Evolutionary conservation across 441 rosid species (phyloP).

Genomic region (Adansonia gregorii): DNA sequence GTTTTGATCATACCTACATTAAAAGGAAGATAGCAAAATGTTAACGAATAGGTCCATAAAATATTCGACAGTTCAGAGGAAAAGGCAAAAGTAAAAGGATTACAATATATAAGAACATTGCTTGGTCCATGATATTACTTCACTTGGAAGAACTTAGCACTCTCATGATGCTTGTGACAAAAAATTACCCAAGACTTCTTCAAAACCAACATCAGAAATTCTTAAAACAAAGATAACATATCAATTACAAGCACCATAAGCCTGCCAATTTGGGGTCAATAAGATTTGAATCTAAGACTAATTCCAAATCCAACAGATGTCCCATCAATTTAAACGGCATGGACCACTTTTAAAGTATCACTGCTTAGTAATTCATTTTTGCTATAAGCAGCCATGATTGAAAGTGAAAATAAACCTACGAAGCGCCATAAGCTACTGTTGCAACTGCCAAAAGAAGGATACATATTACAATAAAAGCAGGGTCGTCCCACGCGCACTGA

Average conservation of each 20-base stretch:
- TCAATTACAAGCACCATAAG: neutral
- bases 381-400: constrained; percentile 9
- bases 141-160: constrained; percentile 22
- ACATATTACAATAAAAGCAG: constrained; percentile 95
- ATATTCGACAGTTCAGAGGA: neutral
- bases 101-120: neutral
- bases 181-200: neutral
- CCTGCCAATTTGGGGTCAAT: neutral
- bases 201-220: neutral
- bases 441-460: constrained; percentile 83
- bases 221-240: constrained; percentile 12
- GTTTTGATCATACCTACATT: constrained; percentile 88
- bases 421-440: constrained; percentile 86
- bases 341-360: constrained; percentile 2
- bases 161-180: constrained; percentile 23
- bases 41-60: neutral
- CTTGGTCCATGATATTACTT: too few relatives aligned
- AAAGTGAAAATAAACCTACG: constrained; percentile 59
- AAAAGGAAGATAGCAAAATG: constrained; percentile 22
- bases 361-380: neutral
- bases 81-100: constrained; percentile 11
- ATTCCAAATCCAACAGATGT: neutral
- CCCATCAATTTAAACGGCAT: neutral
- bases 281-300: constrained; percentile 7
- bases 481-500: constrained; percentile 99